A percentile compares a stretch with the other conserved stretches of the same genome.
phyloP scores from a whole-genome alignment of 208 protist species.

The Sergeia podlipaevii region DNA sequence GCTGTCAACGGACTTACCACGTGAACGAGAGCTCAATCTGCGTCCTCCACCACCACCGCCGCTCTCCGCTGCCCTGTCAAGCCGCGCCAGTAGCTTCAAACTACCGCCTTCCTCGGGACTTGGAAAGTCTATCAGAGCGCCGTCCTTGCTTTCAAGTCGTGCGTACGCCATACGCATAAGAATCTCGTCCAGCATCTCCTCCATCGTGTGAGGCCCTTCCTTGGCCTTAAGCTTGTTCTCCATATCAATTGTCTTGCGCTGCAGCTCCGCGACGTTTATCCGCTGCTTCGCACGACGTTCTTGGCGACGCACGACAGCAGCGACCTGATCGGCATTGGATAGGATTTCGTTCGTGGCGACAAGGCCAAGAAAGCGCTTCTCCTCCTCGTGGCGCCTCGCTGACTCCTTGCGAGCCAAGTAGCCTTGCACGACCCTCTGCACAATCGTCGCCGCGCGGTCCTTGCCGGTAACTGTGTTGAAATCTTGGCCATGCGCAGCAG shows the following conservation, averaged over 20 bases:
- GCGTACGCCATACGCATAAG: constrained; percentile 91
- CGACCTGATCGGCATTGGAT: constrained; percentile 24
- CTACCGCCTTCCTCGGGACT: constrained; percentile 86
- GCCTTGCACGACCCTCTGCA: constrained; percentile 88
- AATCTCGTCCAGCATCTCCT: constrained; percentile 92
- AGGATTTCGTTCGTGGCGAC: constrained; percentile 21
- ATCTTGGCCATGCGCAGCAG: constrained; percentile 33
- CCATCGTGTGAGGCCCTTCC: constrained; percentile 92
- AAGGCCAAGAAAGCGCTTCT: constrained; percentile 91
- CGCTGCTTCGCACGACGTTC: constrained; percentile 83
- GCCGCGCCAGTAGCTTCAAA: constrained; percentile 37
- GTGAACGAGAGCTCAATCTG: no score
- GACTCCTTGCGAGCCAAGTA: constrained; percentile 84
- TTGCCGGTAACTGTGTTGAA: constrained; percentile 66
- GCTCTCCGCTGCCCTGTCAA: neutral
- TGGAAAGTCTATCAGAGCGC: constrained; percentile 69
- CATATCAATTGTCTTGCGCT: constrained; percentile 73
- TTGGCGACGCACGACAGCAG: constrained; percentile 32
- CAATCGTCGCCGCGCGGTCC: constrained; percentile 79
- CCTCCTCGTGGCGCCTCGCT: constrained; percentile 55
- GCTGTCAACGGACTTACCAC: neutral
- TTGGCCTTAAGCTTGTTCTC: constrained; percentile 74
- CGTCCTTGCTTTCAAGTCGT: constrained; percentile 75
- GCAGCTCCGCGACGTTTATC: constrained; percentile 87
- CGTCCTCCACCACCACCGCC: no score